These are phyloP conservation scores for Camellia sinensis DNA, from an alignment of 148 eudicot species.

Conservation along the genomic window DNA sequence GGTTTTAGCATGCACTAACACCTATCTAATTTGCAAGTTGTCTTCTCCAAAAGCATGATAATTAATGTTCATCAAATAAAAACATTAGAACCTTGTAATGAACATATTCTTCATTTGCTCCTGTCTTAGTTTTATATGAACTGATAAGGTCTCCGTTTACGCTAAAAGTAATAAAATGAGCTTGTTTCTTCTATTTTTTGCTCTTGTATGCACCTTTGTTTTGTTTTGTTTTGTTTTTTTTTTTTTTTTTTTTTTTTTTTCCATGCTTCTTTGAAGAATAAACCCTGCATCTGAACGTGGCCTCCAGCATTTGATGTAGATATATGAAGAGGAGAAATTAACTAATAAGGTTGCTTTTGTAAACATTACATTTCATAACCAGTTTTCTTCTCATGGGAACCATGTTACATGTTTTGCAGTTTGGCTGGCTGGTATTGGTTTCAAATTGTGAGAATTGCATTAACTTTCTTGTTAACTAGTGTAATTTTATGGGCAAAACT, in stretches of 20 bases:
- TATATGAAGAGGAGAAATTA: background rate
- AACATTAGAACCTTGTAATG: background rate
- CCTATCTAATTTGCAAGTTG: background rate
- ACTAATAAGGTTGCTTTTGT: background rate
- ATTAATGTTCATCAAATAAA: conserved; percentile 3
- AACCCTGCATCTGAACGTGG: background rate
- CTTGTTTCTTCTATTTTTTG: conserved; percentile 7
- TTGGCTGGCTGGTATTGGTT: background rate
- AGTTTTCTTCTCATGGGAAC: background rate
- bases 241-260: background rate
- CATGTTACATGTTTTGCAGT: background rate
- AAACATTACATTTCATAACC: background rate
- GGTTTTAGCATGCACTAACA: background rate
- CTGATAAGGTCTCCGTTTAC: background rate
- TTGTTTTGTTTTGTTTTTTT: background rate
- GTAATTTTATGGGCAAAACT: background rate
- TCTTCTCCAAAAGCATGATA: background rate
- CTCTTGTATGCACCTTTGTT: background rate
- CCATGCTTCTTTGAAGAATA: background rate
- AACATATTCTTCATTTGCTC: background rate
- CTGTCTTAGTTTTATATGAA: background rate
- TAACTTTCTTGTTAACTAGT: background rate
- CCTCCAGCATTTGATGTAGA: background rate
- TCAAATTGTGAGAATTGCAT: background rate
- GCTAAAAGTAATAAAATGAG: background rate